Base-by-base conservation (phyloP, 208 protist genomes). In the Wallacemonas sp. region DNA sequence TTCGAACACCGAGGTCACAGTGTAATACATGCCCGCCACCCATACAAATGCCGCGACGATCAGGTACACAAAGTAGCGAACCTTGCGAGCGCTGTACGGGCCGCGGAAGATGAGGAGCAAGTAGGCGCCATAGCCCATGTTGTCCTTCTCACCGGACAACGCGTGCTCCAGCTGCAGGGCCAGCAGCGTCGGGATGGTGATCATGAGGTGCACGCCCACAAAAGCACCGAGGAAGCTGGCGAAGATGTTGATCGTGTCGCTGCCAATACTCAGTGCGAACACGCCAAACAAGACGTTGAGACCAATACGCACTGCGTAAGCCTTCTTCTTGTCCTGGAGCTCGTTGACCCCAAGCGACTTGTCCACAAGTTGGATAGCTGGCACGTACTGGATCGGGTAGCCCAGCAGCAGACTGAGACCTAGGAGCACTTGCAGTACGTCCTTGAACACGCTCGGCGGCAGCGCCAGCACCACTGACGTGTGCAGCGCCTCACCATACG, bases 331-430 rank as follows among this genome's bases (percentile, higher is more conserved):
- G 53, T 72, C 60, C 13, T 52, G 50, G 27, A 65, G 41, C 22
- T 82, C 59, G 38, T 57, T 73, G 6, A 89, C 76, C 24, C 68
- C 33, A 21, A 90, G 59, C 8, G 82, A 68, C 61, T 77, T 84
- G 57, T 91, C 87, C 10, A 91, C 68, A 22, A 93, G 69, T 58
- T 93, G 84, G 55, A 93, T 93, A 6, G 87, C 87, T n/a, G 87
- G 87, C 1, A 89, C 71, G 66, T 79, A 93, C 67, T 91, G 83
- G 44, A 93, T 83, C 13, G 87, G 87, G 57, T 87, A 91, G 29
- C 84, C 75, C 30, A 93, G 78, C 33, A 93, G 68, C 6, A 93
- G 69, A 64, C 82, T 89, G 30, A 91, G 44, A 0, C 79, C 87
- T 13, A 93, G 63, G 10, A 87, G 64, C 24, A 78, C 66, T 58